Base-by-base conservation (phyloP, 805 yeast genomes). In the Cyberlindnera galapagoensis region DNA sequence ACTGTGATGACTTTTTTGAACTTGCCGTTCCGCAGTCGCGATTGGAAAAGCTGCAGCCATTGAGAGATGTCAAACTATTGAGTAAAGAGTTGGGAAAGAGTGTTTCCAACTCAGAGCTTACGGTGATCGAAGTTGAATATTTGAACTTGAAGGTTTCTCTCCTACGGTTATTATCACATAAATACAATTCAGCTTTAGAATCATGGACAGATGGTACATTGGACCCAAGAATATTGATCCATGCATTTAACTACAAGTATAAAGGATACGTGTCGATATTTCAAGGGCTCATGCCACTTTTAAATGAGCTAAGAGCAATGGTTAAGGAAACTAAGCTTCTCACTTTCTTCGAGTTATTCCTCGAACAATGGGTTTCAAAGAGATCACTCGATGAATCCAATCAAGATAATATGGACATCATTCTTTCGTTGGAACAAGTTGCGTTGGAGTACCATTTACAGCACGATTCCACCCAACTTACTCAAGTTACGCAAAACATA, bases 111-210 rank as follows among this genome's bases (percentile, higher is more conserved):
- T 54, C 59, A 9, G 70, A 65, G 38, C 47, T 54, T 6, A 62
- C 55, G 3, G 56, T 58, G 11, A 39, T 54, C 7, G 65, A 65
- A 35, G 42, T 59, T 4, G 59, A 66, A 24, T 67, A 62, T 33
- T 37, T 66, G 14, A 60, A 60, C 20, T 43, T 56, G n/a, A 42
- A 55, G 25, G 41, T 64, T 4, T 62, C 57, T 1, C 31, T 66
- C 11, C 40, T 42, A 10, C 56, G 57, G 28, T 39, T 62, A 14
- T 13, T 40, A n/a, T 31, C 36, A 7, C 41, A 39, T 13, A 25
- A 21, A 9, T 44, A 36, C 24, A 41, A 39, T 15, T 30, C 21
- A 13, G 38, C 36, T 7, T 16, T 55, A 30, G 52, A 46, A 14
- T 47, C 52, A 15, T 64, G 67, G 62, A 44, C 52, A 1, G 51